Conservation (phyloP, 2,329 filamentous ascomycete species). For the Exophiala calicioides region DNA sequence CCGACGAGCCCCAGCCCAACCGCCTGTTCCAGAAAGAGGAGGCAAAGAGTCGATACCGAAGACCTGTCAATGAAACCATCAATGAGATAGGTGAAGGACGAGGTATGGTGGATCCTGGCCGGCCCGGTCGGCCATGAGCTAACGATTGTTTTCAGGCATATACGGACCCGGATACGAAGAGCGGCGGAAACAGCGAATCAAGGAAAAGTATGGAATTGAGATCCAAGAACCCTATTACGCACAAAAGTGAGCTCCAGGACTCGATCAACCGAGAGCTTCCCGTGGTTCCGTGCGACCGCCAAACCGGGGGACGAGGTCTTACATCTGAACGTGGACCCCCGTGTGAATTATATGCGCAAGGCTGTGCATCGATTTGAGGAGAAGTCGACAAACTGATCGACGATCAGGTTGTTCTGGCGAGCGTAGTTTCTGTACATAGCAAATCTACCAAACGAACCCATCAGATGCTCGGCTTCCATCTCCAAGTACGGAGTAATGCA, state of each 20-base stretch:
- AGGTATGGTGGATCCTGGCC: conserved; percentile 54
- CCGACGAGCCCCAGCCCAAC: conserved; percentile 57
- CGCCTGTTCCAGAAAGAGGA: conserved; percentile 73
- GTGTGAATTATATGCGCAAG: too few relatives aligned
- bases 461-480: too few relatives aligned
- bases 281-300: background rate
- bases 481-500: too few relatives aligned
- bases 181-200: conserved; percentile 75
- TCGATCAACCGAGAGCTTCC: background rate
- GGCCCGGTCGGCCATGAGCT: conserved; percentile 1
- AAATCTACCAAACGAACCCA: too few relatives aligned
- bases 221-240: conserved; percentile 62
- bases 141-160: conserved; percentile 61
- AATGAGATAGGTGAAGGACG: conserved; percentile 81
- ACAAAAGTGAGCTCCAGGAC: conserved; percentile 11
- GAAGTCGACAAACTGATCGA: too few relatives aligned
- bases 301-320: background rate
- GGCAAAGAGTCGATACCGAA: conserved; percentile 70
- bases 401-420: too few relatives aligned
- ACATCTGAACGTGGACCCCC: too few relatives aligned
- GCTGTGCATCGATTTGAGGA: too few relatives aligned
- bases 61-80: conserved; percentile 77
- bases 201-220: conserved; percentile 85
- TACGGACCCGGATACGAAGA: conserved; percentile 80
- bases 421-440: too few relatives aligned